phyloP scores from a whole-genome alignment of 2,329 filamentous ascomycete genomes.

The Periconia sp. region DNA sequence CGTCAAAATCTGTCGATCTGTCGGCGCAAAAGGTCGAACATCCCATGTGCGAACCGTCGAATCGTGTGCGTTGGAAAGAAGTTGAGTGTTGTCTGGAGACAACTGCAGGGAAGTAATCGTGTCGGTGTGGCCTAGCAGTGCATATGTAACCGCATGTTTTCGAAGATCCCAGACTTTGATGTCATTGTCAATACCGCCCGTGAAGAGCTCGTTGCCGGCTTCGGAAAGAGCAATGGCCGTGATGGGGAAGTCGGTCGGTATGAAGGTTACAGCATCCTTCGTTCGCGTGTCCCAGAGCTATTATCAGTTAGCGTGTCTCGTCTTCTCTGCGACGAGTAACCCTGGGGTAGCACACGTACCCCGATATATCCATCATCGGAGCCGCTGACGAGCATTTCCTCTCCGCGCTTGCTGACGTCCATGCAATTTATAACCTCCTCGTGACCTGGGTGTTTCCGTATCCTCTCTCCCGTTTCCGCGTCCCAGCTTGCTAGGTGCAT shows the following conservation, averaged over 20 bases:
- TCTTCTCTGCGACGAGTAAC: not conserved
- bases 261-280: conserved; percentile 83
- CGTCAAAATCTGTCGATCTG: conserved; percentile 79
- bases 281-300: conserved; percentile 89
- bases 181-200: conserved; percentile 93
- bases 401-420: conserved; percentile 84
- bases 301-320: conserved; percentile 16
- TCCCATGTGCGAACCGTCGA: conserved; percentile 95
- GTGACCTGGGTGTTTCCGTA: conserved; percentile 88
- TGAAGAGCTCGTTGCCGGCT: conserved; percentile 93
- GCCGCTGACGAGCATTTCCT: conserved; percentile 86
- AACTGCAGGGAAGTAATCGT: conserved; percentile 87
- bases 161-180: conserved; percentile 97
- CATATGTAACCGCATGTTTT: conserved; percentile 86
- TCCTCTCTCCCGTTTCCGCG: conserved; percentile 84
- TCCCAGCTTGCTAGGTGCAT: conserved; percentile 95
- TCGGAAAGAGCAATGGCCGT: conserved; percentile 90
- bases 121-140: conserved; percentile 85
- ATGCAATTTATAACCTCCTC: conserved; percentile 94
- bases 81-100: conserved; percentile 88
- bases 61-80: conserved; percentile 92
- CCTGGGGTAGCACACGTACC: conserved; percentile 27
- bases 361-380: conserved; percentile 93
- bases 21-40: conserved; percentile 88
- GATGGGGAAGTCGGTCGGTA: conserved; percentile 88